A percentile compares a stretch with the other conserved stretches of the same genome.
Evolutionary conservation across 768 basidiomycete species (phyloP).

Genomic region (Pleurotus pulmonarius): DNA sequence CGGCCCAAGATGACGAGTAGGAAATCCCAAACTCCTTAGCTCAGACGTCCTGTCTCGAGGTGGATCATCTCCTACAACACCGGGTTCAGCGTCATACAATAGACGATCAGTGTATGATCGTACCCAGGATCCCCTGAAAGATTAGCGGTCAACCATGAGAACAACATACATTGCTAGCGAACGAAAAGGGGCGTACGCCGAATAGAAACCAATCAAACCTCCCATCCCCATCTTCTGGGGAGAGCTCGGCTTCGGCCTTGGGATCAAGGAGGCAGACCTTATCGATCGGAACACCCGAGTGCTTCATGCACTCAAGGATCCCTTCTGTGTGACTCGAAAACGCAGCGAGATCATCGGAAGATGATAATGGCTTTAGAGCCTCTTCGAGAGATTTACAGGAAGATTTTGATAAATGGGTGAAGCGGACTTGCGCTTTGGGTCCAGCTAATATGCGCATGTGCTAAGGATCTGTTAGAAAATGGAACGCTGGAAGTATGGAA

Average conservation of each 20-base stretch:
- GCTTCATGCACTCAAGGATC: conserved; percentile 58
- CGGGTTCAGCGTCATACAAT: not conserved
- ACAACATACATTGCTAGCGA: too few relatives aligned
- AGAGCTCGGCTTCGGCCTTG: conserved; percentile 63
- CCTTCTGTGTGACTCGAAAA: conserved; percentile 47
- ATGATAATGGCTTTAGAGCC: conserved; percentile 22
- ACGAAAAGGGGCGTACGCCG: conserved; percentile 49
- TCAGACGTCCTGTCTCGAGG: conserved; percentile 91
- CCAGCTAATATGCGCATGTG: conserved; percentile 86
- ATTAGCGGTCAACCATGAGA: not conserved
- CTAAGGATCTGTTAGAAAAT: conserved; percentile 26
- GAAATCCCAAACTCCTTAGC: conserved; percentile 83
- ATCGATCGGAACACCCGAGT: conserved; percentile 35
- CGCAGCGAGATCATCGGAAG: conserved; percentile 21
- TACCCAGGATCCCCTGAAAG: conserved; percentile 32
- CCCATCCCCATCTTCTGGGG: conserved; percentile 74
- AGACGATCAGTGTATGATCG: not conserved
- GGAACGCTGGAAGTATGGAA: too few relatives aligned
- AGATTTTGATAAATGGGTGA: conserved; percentile 81
- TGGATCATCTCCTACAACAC: conserved; percentile 80
- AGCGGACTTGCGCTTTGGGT: conserved; percentile 59
- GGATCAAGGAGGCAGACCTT: conserved; percentile 94
- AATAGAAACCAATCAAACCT: conserved; percentile 88
- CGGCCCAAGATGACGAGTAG: conserved; percentile 77
- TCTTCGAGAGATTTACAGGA: conserved; percentile 54